Conservation (phyloP, 2,329 filamentous ascomycete species). For the Colletotrichum viniferum region DNA sequence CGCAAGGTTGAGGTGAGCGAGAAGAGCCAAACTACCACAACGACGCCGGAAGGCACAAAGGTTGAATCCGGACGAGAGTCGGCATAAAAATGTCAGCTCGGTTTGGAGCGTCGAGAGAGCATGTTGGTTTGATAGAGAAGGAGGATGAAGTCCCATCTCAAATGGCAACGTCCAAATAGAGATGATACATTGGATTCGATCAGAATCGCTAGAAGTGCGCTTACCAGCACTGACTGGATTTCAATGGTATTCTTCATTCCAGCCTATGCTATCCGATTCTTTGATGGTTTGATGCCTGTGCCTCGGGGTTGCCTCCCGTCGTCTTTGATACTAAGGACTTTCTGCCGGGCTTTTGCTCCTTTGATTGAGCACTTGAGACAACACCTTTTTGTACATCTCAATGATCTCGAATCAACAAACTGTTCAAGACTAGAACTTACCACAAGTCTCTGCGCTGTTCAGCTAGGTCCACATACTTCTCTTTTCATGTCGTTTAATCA, state of each 20-base stretch:
- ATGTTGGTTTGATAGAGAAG: neutral
- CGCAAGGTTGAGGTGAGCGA: slow-evolving; percentile 19
- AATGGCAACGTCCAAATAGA: neutral
- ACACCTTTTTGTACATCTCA: neutral
- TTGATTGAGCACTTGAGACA: neutral
- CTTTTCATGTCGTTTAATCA: neutral
- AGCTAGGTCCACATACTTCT: neutral
- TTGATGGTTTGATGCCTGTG: neutral
- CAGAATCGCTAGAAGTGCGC: neutral
- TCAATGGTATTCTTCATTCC: neutral
- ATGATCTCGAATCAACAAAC: neutral
- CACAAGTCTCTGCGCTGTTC: neutral
- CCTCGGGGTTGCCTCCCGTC: neutral
- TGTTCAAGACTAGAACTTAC: neutral
- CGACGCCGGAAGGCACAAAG: slow-evolving; percentile 12
- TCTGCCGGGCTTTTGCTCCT: neutral
- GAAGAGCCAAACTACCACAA: slow-evolving; percentile 25
- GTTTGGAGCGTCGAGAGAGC: neutral
- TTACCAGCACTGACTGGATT: neutral
- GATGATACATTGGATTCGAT: neutral
- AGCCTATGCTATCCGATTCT: neutral
- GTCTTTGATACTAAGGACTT: neutral
- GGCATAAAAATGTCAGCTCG: neutral
- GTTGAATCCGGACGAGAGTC: slow-evolving; percentile 9
- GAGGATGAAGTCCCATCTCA: neutral